Base-by-base conservation (phyloP, 164 flowering plant species). In the Macadamia tetraphylla region DNA sequence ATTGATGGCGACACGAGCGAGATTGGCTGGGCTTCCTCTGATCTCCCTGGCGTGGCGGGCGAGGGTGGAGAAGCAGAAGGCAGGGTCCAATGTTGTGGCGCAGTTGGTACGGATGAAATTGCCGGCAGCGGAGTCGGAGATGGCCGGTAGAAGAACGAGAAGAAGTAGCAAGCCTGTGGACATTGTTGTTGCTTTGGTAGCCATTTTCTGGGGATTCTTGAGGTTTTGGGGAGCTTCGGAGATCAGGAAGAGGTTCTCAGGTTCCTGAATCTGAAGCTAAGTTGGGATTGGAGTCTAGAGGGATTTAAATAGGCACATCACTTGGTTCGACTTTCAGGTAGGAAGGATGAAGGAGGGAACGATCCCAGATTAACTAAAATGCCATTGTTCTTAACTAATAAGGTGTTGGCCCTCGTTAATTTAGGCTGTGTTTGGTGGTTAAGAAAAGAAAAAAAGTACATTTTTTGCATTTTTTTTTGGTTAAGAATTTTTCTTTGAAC, bases 81-180 rank as follows among this genome's bases (percentile, higher is more conserved):
- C 85, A 0, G 92, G 90, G 66, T 88, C 89, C 6, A 83, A 68
- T 0, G 96, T 92, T 15, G 84, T 74, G 76, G 56, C 52, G 86
- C 98, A 92, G 73, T 87, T 87, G 6, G 83, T 65, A 9, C 90
- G 96, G 85, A 90, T 87, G 88, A 84, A 92, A 6, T 84, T 86
- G 2, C 79, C 14, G 72, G 65, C 65, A 67, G 70, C 69, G 70
- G 53, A 1, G 31, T 31, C 0, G 7, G 78, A 10, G 75, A 73
- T 56, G 49, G 66, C 35, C 5, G 64, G 79, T 52, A 35, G 58
- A 40, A 29, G 59, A 66, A 42, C 59, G 40, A 67, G 15, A 11
- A 17, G 17, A 4, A 17, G 40, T 2, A 35, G 3, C 5, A 5
- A 35, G 40, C 3, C 40, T 35, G 40, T 53, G n/a, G 17, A 14